Evolutionary conservation across 768 basidiomycete species (phyloP), one percentile per base, ranked within the genome.

Genomic region (Boletellus ananas): DNA sequence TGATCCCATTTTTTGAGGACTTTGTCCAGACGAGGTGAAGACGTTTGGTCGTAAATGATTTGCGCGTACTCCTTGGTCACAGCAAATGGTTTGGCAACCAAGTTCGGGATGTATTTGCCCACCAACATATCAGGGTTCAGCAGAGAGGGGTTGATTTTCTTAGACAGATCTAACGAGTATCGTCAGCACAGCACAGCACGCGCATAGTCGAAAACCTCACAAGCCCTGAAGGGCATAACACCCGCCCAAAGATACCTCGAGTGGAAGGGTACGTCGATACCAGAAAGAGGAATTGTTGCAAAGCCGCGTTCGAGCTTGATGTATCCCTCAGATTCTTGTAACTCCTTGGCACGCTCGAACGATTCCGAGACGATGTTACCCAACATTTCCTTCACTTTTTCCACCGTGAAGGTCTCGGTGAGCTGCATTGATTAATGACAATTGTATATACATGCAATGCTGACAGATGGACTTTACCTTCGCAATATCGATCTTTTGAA

Each of bases 261-360:
- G 70, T 99, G 96, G 90, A 99, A 99, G 4, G 96, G 96, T 1
- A 99, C 96, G 61, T 98, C 96, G 60, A 99, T 97, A 54, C 95
- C 95, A 34, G 94, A 91, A 34, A 95, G 79, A 36, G 92, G 93
- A 50, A 94, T 94, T 17, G 93, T 94, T 1, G 95, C 95, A 59
- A 94, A 96, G 8, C 96, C 96, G 60, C 96, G 90, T 60, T 99
- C 95, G 45, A 99, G 83, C 60, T 87, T 87, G 72, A 99, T 91
- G 58, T 89, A 83, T 8, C 94, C 95, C 51, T 93, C 87, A 18
- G 78, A 74, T 61, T 81, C 79, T 66, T 94, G 86, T 61, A 87
- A 83, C 49, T 87, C 87, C 45, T 83, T 73, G 4, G 93, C 89
- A 48, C 81, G 79, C 50, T 83, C 77, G 69, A 80, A 81, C 66